Base-by-base conservation (phyloP, 352 stramenopile genomes). In the Globisporangium uncinulatum region DNA sequence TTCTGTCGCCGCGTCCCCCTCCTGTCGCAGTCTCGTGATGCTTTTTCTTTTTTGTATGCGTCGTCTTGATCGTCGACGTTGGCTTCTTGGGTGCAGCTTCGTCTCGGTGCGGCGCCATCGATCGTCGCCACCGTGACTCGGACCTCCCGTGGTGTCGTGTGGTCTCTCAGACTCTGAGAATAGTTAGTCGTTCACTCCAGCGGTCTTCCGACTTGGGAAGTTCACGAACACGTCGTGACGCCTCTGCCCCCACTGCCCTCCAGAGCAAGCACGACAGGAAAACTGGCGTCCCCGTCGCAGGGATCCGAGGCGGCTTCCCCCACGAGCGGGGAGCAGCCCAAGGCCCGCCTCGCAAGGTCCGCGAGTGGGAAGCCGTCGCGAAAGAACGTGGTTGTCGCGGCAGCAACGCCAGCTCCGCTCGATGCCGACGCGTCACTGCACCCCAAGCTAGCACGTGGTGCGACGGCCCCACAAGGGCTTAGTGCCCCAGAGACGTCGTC, bases 41-140 rank as follows among this genome's bases (percentile, higher is more conserved):
- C 48, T 71, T 73, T 39, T 71, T 63, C 32, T 58, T 63, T 32
- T 37, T 49, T 20, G 55, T 57, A 20, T 61, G 57, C 41, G 58
- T 63, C 29, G 50, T 52, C 32, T 42, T 50, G 11, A 13, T 42
- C 21, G 14, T 51, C 17, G 13, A 36, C 19, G 21, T 13, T 6
- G 19, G 7, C 42, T 29, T 47, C 13, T 20, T 9, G 6, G 5
- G 42, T 20, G 42, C 19, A 7, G 10, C 19, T 24, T 47, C 42
- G 5, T 47, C 42, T 47, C n/a, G 34, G 34, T 20, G 42, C 19
- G 17, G 13, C 19, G 15, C 20, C 42, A 15, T 47, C 42, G 19
- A 6, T 47, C n/a, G 42, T 8, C 42, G 15, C 42, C 6, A 29
- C 24, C 24, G 24, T 1, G 24, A 29, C 24, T 29, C 24, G 24